Conservation (phyloP, 129 eudicot species). For the Pseudognaphalium luteoalbum region DNA sequence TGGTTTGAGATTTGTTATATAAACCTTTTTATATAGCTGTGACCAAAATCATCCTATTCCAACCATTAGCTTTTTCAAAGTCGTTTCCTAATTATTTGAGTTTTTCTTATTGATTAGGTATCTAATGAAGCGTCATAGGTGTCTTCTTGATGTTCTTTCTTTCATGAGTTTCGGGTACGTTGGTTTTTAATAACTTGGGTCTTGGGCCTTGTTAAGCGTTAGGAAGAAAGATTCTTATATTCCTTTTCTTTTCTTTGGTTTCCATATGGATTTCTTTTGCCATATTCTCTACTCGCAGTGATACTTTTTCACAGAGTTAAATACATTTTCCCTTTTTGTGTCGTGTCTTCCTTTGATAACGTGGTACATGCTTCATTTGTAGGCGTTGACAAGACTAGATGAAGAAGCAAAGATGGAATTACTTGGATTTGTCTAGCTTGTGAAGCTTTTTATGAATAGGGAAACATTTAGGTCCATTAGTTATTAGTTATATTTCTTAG, state of each 20-base stretch:
- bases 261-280: not conserved
- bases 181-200: constrained; percentile 14
- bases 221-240: not conserved
- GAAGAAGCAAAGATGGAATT: constrained; percentile 47
- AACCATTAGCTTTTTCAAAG: constrained; percentile 12
- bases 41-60: constrained; percentile 10
- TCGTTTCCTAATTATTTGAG: constrained; percentile 41
- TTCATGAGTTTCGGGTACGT: constrained; percentile 54
- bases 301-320: not conserved
- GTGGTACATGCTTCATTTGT: constrained; percentile 56
- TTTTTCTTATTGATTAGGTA: constrained; percentile 67
- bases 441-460: constrained; percentile 29
- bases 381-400: constrained; percentile 88
- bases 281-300: not conserved
- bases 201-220: not conserved
- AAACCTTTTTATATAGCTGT: not conserved
- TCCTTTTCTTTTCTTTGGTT: not conserved
- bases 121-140: constrained; percentile 66
- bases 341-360: constrained; percentile 33
- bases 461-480: constrained; percentile 26
- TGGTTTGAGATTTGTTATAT: constrained; percentile 4
- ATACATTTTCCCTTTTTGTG: not conserved
- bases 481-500: constrained; percentile 5
- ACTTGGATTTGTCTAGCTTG: constrained; percentile 32
- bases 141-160: constrained; percentile 54